Percentiles rank a stretch among this genome's conserved stretches.
These are phyloP conservation scores for Thermomyces lanuginosus DNA, from an alignment of 2,329 filamentous ascomycete species.

Conservation along the genomic window DNA sequence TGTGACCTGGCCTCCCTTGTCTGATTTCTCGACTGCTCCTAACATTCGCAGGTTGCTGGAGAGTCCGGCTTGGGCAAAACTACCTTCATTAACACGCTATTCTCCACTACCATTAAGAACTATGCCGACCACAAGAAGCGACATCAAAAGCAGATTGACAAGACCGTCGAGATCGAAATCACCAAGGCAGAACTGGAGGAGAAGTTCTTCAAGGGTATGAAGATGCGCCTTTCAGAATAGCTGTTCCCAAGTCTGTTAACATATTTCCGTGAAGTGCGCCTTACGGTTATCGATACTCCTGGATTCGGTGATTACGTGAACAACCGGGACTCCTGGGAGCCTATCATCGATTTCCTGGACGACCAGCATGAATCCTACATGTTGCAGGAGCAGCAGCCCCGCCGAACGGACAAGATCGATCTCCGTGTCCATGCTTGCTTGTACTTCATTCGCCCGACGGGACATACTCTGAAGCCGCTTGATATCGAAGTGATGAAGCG, in stretches of 20 bases:
- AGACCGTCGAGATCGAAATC: slow-evolving; percentile 99
- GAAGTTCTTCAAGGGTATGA: slow-evolving; percentile 98
- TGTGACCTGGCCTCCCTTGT: slow-evolving; percentile 32
- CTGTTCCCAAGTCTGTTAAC: neutral
- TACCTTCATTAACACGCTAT: slow-evolving; percentile 99
- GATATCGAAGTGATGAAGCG: slow-evolving; percentile 99
- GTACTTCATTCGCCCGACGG: slow-evolving; percentile 98
- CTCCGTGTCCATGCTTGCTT: slow-evolving; percentile 95
- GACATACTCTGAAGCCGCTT: slow-evolving; percentile 93
- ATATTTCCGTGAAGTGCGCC: slow-evolving; percentile 50
- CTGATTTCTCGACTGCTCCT: slow-evolving; percentile 8
- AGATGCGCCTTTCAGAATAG: neutral
- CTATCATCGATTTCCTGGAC: slow-evolving; percentile 98
- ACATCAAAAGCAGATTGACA: slow-evolving; percentile 98
- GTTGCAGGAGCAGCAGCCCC: slow-evolving; percentile 98
- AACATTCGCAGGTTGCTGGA: slow-evolving; percentile 62
- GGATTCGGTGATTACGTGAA: slow-evolving; percentile 99
- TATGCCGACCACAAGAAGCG: slow-evolving; percentile 99
- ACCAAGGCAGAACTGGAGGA: slow-evolving; percentile 99
- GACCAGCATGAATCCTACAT: slow-evolving; percentile 99
- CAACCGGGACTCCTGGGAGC: slow-evolving; percentile 99
- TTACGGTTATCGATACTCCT: slow-evolving; percentile 97
- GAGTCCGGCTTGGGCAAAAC: slow-evolving; percentile 98
- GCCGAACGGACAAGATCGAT: slow-evolving; percentile 96
- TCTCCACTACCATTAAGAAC: slow-evolving; percentile 99